Conservation (phyloP, 768 basidiomycete genomes). For the Pholiota microspora region DNA sequence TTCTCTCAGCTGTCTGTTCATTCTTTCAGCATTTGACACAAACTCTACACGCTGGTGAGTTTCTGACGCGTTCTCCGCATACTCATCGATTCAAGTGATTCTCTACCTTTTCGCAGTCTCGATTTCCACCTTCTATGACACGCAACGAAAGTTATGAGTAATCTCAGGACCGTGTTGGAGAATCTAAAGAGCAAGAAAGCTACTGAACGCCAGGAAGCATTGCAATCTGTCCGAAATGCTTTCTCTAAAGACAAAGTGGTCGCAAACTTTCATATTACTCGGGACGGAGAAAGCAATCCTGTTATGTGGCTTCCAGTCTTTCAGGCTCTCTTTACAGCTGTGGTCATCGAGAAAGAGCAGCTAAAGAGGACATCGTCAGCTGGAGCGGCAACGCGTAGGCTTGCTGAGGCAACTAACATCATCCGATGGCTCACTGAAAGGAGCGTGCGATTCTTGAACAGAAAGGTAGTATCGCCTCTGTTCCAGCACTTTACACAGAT, state of each 20-base stretch:
- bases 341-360: conserved; percentile 59
- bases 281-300: conserved; percentile 31
- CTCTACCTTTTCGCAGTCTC: background rate
- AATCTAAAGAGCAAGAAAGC: conserved; percentile 61
- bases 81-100: background rate
- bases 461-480: conserved; percentile 52
- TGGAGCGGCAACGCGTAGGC: conserved; percentile 45
- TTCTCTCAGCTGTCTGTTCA: background rate
- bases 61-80: background rate
- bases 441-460: conserved; percentile 53
- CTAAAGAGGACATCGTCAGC: conserved; percentile 41
- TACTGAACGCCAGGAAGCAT: conserved; percentile 68
- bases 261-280: conserved; percentile 37
- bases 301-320: conserved; percentile 64
- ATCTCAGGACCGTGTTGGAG: conserved; percentile 46
- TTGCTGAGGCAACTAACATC: conserved; percentile 62
- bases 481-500: conserved; percentile 64
- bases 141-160: conserved; percentile 20
- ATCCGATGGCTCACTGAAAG: conserved; percentile 76
- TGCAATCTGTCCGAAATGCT: conserved; percentile 44
- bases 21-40: background rate
- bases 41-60: background rate
- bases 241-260: conserved; percentile 52
- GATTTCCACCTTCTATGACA: background rate
- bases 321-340: conserved; percentile 67